Evolutionary conservation across 495 filamentous ascomycete genomes (phyloP), one percentile per base, ranked within the genome.

Genomic region (Thermothielavioides terrestris): DNA sequence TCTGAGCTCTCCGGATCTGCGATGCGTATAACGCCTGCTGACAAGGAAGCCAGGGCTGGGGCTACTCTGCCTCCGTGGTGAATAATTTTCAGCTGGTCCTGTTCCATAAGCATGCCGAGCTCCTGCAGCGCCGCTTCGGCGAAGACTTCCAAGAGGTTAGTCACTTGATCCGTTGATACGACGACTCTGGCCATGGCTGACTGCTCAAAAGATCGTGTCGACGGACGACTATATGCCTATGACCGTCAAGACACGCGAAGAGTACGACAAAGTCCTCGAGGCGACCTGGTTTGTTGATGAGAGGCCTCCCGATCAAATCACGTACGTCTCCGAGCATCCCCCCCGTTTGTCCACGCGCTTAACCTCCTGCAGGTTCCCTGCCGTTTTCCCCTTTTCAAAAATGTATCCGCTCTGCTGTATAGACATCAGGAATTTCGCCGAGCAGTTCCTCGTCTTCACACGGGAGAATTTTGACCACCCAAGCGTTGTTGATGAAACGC

Each of bases 191-290:
- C 82, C 63, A 87, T 85, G 62, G 76, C 84, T 36, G 76, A 88
- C 57, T 71, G 83, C 34, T 72, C 25, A 78, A 57, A 81, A 92
- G 82, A 94, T 95, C 65, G 88, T 99, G 23, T 86, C 83, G 10
- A 94, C 89, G 11, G 92, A 99, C 63, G 92, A 99, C 63, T 99
- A 97, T 67, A 96, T 97, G 90, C 94, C 94, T 17, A 97, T 99
- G 94, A 83, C 86, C 6, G 94, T 96, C 58, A 82, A 85, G 51
- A 86, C 82, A 21, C 55, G 75, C n/a, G 89, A 94, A 49, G 89
- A 96, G 58, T 96, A 94, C 63, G 86, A 94, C 53, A 94, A 95
- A 58, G 90, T 99, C 21, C 79, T 95, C 55, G 87, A 84, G 48
- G 88, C 95, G 45, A 91, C 81, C 65, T 97, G 90, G 89, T 95